Percentiles rank a stretch among this genome's conserved stretches.
phyloP scores from a whole-genome alignment of 1,284 basidiomycete species.

The Cronartium ribicola region DNA sequence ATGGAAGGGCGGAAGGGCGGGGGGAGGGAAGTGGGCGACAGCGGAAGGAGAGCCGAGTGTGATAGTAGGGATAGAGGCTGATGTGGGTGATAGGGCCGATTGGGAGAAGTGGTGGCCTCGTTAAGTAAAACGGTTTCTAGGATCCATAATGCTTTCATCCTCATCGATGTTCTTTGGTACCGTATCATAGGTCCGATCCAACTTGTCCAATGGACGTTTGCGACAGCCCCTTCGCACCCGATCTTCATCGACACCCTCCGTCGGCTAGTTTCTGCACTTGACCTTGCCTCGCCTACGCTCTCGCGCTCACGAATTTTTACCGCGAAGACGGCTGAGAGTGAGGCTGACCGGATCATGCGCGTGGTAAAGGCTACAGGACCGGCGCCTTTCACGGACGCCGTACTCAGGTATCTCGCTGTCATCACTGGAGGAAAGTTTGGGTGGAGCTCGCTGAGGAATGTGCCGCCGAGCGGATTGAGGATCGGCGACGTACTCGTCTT shows the following conservation, averaged over 20 bases:
- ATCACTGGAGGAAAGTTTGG: conserved; percentile 42
- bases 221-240: conserved; percentile 51
- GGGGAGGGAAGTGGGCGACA: conserved; percentile 42
- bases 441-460: conserved; percentile 41
- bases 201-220: conserved; percentile 55
- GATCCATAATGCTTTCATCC: no score
- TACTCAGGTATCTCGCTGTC: conserved; percentile 39
- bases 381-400: conserved; percentile 43
- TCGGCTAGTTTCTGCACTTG: conserved; percentile 49
- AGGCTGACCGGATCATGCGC: not conserved
- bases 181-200: conserved; percentile 49
- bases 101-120: conserved; percentile 52
- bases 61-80: conserved; percentile 53
- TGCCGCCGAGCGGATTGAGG: conserved; percentile 45
- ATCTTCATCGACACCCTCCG: conserved; percentile 52
- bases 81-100: conserved; percentile 52
- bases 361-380: conserved; percentile 13
- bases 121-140: not conserved
- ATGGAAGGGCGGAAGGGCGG: not conserved
- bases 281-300: not conserved
- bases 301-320: not conserved
- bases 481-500: conserved; percentile 53
- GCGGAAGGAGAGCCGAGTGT: conserved; percentile 50
- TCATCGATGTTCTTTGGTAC: not conserved
- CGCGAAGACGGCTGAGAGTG: not conserved